Evolutionary conservation across 225 moss, liverwort and hornwort species (phyloP), one percentile per base, ranked within the genome.

Genomic region (Antitrichia curtipendula): DNA sequence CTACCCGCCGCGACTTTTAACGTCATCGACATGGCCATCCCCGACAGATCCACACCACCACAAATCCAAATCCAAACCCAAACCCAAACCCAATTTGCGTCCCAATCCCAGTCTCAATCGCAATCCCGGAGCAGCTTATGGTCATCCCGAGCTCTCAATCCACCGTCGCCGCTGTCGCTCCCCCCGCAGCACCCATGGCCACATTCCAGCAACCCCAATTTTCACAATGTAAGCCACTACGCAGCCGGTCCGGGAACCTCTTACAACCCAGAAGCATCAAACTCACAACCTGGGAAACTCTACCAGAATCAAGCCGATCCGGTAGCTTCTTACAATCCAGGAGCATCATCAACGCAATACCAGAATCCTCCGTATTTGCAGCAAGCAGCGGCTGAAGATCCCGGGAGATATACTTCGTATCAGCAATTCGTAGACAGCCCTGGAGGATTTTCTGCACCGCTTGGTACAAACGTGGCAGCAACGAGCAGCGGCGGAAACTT

Each of bases 11-110:
- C 84, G 60, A 43, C 79, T 13, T 88, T 78, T 79, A 79, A 84
- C 79, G 88, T 88, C 84, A 84, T 88, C 88, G 88, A 88, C 88
- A 88, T 69, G 88, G 60, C 88, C 78, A 79, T 88, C 66, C 83
- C 86, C 60, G 21, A 36, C 18, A 53, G 52, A 54, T 11, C 82
- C 54, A 31, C 31, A 22, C n/a, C n/a, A 49, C 60, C n/a, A 8
- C 75, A 19, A 78, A 34, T 45, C 61, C 81, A 47, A 81, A 34
- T 16, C 36, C 63, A 3, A 81, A 81, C n/a, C n/a, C n/a, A n/a
- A 1, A 45, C 50, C 50, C 50, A 50, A 50, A 50, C 15, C 36
- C 81, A 45, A 49, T 63, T 45, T 32, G 61, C 63, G 11, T 25
- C 81, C 11, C 63, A 24, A 24, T 45, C 81, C 49, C 62, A 47